Evolutionary conservation across 768 basidiomycete species (phyloP).

Genomic region (Rhodotorula graminis): DNA sequence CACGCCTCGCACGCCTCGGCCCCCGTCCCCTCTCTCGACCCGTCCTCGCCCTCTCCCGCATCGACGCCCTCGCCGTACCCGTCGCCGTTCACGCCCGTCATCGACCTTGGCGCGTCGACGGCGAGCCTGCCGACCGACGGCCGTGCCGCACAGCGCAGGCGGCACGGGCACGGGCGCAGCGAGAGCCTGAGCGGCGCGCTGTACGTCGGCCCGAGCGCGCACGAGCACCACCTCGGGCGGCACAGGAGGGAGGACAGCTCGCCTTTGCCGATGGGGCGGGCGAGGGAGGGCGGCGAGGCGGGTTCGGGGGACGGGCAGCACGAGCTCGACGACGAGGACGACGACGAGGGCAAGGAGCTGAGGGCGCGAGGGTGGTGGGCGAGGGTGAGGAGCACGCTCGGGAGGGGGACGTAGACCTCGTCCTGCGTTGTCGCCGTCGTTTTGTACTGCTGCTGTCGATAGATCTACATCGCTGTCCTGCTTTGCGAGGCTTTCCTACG

Average conservation of each 20-base stretch:
- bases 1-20: not conserved
- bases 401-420: not conserved
- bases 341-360: not conserved
- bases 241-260: not conserved
- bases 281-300: not conserved
- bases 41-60: too few relatives aligned
- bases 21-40: too few relatives aligned
- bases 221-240: too few relatives aligned
- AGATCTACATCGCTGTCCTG: too few relatives aligned
- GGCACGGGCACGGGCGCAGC: not conserved
- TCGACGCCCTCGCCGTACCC: not conserved
- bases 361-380: not conserved
- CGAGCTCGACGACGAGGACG: not conserved
- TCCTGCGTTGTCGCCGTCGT: too few relatives aligned
- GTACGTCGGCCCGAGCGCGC: conserved; percentile 14
- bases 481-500: too few relatives aligned
- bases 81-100: not conserved
- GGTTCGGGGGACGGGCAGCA: too few relatives aligned
- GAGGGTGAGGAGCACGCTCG: not conserved
- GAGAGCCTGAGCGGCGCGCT: conserved; percentile 15
- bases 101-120: not conserved
- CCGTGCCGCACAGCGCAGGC: not conserved
- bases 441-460: not conserved
- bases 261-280: not conserved
- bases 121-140: not conserved